Base-by-base conservation (phyloP, 129 eudicot species). In the Flaveria ramosissima region DNA sequence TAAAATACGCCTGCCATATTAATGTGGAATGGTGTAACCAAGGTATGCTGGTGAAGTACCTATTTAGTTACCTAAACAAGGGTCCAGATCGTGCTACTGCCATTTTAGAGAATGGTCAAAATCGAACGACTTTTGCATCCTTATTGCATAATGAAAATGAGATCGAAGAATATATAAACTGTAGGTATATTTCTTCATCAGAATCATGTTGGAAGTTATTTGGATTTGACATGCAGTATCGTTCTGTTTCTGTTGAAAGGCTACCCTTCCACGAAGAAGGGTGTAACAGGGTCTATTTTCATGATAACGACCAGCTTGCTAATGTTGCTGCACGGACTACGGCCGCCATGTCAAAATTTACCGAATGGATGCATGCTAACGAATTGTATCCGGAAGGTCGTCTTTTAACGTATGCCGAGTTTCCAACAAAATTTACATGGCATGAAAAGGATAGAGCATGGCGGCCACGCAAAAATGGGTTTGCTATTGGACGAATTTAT, bases 171-270 rank as follows among this genome's bases (percentile, higher is more conserved):
- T 56, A 27, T 2, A 7, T 72, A 4, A 72, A 55, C 5, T 39
- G 77, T 1, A 51, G 39, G 8, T 72, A 72, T 27, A 17, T 72
- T 2, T 72, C 67, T 9, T 36, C 52, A 0, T 36, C 5, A 4
- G 53, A 72, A 27, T n/a, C 77, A n/a, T 72, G 77, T 30, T 72
- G 68, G 39, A 56, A 72, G 10, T 10, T 36, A 2, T 27, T 72
- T 2, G 67, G 13, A 9, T 72, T 32, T 11, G 53, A 72, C 8
- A 53, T 56, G 66, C 76, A 30, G 9, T 36, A 52, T 52, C 51
- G 17, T 1, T 72, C 65, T 1, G 1, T 53, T 8, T 4, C 66
- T 0, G 30, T 53, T 3, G 76, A 52, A n/a, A 30, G 65, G 6
- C 32, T 72, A 8, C 66, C 23, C 0, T 70, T 70, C 17, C 63